Base-by-base conservation (phyloP, 108 stramenopile genomes). In the Mayamaea pseudoterrestris region DNA sequence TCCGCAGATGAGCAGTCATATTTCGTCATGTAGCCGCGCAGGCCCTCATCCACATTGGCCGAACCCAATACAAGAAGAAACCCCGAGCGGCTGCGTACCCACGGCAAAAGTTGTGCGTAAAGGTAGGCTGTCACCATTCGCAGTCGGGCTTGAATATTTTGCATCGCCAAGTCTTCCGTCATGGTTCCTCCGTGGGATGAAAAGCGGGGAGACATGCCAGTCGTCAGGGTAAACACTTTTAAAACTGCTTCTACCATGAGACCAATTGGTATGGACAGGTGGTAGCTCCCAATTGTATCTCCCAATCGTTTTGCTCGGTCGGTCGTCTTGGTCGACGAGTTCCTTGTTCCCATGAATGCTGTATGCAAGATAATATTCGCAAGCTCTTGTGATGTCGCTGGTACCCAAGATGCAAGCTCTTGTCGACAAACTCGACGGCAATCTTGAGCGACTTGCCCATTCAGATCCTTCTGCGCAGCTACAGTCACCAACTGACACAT, bases 11-110 rank as follows among this genome's bases (percentile, higher is more conserved):
- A 90, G 54, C 98, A 99, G 69, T 99, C 98, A 56, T 99, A 99
- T 63, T 99, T 99, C 13, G 98, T 99, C 91, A 97, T 86, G 73
- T 99, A 99, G 6, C 98, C 98, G 23, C 98, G 84, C 42, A 99
- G 69, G 7, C 90, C 91, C 61, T 99, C 98, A 58, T 99, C 98
- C 6, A 97, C 98, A 68, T 99, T 99, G 50, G 93, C 96, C 47
- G 83, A 88, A 28, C 98, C 96, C 36, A 99, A 60, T 21, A 99
- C 98, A 1, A 99, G 73, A 18, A 99, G 66, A 53, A 95, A 99
- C 35, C 96, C 95, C 9, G 48, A 41, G 5, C 73, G 53, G 1
- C 82, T 78, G 1, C 98, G 79, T 4, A 82, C 74, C 98, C 96
- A 97, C 2, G 96, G 98, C 17, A 96, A 61, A 5, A 99, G 78